phyloP scores from a whole-genome alignment of 208 protist genomes.

The Novymonas esmeraldas region DNA sequence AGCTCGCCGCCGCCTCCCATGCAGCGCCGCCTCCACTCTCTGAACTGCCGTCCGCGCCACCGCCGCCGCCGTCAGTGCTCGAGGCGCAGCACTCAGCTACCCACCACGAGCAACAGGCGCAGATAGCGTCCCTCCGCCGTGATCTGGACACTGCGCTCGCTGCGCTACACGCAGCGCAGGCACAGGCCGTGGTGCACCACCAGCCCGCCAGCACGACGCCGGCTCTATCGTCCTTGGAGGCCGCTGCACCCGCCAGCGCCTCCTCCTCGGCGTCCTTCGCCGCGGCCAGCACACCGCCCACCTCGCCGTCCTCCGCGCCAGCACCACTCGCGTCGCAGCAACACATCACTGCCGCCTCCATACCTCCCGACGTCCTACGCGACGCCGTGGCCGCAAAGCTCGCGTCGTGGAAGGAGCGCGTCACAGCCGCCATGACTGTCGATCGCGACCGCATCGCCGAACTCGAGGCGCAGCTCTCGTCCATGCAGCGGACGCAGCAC shows the following conservation, averaged over 20 bases:
- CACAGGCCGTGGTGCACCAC: neutral
- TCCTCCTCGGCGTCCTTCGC: neutral
- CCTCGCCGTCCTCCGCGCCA: neutral
- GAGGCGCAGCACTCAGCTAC: no score
- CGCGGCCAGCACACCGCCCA: neutral
- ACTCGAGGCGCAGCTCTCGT: constrained; percentile 22
- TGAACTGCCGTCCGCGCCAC: neutral
- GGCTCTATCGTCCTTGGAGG: neutral
- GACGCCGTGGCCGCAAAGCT: constrained; percentile 39
- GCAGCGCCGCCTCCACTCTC: neutral
- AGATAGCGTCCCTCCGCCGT: neutral
- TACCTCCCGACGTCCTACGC: constrained; percentile 18
- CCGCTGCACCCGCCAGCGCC: no score
- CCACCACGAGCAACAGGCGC: no score
- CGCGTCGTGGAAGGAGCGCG: constrained; percentile 41
- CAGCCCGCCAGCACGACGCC: neutral
- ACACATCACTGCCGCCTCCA: neutral
- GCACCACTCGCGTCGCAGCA: no score
- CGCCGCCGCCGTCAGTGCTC: neutral
- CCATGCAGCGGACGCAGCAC: constrained; percentile 7
- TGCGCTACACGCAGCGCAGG: neutral
- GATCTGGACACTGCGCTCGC: neutral
- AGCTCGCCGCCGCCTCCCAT: constrained; percentile 1
- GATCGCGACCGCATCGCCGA: constrained; percentile 37
- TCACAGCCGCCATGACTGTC: constrained; percentile 27